Evolutionary conservation across 805 yeast genomes (phyloP), one percentile per base, ranked within the genome.

Genomic region (Limtongozyma cylindracea): DNA sequence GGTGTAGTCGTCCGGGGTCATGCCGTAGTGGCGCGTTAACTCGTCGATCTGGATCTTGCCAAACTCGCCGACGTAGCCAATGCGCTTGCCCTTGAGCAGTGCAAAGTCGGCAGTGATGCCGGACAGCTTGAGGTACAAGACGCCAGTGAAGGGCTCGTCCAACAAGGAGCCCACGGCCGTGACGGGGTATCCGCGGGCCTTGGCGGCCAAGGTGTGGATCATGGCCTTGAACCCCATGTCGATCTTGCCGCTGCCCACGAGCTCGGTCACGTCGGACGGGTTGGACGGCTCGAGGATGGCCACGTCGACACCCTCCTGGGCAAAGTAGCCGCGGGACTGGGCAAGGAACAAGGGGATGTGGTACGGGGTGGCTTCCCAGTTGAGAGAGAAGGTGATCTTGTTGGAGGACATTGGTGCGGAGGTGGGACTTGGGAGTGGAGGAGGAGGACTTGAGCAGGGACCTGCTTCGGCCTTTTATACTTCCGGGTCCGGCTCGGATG

Each of bases 181-280:
- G 12, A 60, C 64, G 14, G 62, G 62, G 34, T 44, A 60, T 7
- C 65, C 65, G 28, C 67, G 49, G 8, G 67, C 67, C 34, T 58
- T 59, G 12, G 65, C 67, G 24, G 67, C 67, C 26, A 60, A 40
- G 4, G 67, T 60, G 32, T 60, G 67, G 30, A 60, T 58, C 67
- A 60, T 60, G 20, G 67, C 67, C 35, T 60, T 60, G 28, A 60
- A 43, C 9, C 67, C 67, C 61, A 60, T 56, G 39, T 60, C 66
- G 21, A 57, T 46, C 29, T 60, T 60, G 15, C 67, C 67, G 2
- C 60, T 48, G 5, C 67, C 67, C 35, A 60, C 53, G 27, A 60
- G 41, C 27, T 60, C 65, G 13, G 66, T 60, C 20, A 59, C 67
- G 35, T 60, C 67, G 9, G 63, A 55, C 12, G 67, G 66, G 30